These are phyloP conservation scores for Pythium angustatum DNA, from an alignment of 352 stramenopile species.

Conservation along the genomic window DNA sequence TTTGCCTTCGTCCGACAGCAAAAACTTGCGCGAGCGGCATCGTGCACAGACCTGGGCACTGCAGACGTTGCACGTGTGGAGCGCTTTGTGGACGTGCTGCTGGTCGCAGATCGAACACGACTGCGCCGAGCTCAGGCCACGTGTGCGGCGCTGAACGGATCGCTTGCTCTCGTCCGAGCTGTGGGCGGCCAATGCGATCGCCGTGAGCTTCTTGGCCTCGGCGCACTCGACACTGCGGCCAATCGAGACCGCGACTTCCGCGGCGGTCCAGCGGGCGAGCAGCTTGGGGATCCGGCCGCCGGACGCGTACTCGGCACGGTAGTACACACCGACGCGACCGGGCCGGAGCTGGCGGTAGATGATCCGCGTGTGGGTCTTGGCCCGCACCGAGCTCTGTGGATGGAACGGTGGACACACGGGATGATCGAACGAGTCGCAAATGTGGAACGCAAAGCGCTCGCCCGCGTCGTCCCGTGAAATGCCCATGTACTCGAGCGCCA, in stretches of 20 bases:
- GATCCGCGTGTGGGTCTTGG: slow-evolving; percentile 14
- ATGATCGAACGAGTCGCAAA: slow-evolving; percentile 26
- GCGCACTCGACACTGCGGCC: slow-evolving; percentile 23
- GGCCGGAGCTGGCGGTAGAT: slow-evolving; percentile 25
- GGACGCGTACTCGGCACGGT: slow-evolving; percentile 11
- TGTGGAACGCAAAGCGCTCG: slow-evolving; percentile 28
- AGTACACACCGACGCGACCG: slow-evolving; percentile 23
- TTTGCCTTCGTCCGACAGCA: slow-evolving; percentile 26
- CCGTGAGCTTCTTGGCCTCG: slow-evolving; percentile 32
- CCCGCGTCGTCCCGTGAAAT: slow-evolving; percentile 19
- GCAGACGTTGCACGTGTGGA: slow-evolving; percentile 20
- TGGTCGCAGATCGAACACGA: slow-evolving; percentile 25
- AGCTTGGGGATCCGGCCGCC: slow-evolving; percentile 19
- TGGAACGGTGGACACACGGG: slow-evolving; percentile 26
- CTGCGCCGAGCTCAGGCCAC: background rate
- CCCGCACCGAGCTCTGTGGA: slow-evolving; percentile 16
- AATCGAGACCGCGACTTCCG: slow-evolving; percentile 24
- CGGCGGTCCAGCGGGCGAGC: slow-evolving; percentile 15
- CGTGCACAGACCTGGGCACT: slow-evolving; percentile 12
- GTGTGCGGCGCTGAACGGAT: background rate
- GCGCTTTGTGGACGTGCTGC: background rate
- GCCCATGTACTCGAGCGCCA: slow-evolving; percentile 34
- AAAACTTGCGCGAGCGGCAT: slow-evolving; percentile 20
- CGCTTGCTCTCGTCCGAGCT: background rate
- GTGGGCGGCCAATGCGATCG: slow-evolving; percentile 9